A percentile compares a stretch with the other conserved stretches of the same genome.
phyloP scores from a whole-genome alignment of 2,329 filamentous ascomycete species.

The Apiospora arundinis region DNA sequence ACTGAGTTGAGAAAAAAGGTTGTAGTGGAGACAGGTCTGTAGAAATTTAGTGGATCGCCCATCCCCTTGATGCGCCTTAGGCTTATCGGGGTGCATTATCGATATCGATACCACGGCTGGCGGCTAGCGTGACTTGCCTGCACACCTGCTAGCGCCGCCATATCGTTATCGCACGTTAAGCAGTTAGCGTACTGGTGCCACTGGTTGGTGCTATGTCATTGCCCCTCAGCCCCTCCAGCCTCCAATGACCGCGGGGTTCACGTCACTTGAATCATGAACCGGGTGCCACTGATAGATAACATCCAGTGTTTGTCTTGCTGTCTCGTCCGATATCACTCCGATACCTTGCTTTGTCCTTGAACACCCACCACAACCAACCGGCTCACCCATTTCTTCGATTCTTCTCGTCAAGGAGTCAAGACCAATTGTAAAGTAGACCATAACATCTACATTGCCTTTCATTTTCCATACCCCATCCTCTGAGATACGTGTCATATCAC shows the following conservation, averaged over 20 bases:
- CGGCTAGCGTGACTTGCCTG: neutral
- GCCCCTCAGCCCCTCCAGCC: neutral
- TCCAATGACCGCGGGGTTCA: slow-evolving; percentile 13
- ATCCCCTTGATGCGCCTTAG: neutral
- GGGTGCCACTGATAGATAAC: slow-evolving; percentile 12
- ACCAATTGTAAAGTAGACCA: neutral
- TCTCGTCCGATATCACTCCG: slow-evolving; percentile 4
- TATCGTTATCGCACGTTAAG: neutral
- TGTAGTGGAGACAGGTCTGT: slow-evolving; percentile 1
- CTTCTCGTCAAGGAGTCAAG: neutral
- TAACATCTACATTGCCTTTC: neutral
- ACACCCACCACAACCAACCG: neutral
- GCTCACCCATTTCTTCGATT: neutral
- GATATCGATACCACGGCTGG: neutral
- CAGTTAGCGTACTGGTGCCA: neutral
- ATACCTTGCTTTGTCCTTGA: neutral
- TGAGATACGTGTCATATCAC: neutral
- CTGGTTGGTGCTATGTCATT: neutral
- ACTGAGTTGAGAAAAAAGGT: slow-evolving; percentile 17
- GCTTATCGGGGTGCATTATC: slow-evolving; percentile 21
- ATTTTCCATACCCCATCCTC: neutral
- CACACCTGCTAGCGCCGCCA: neutral
- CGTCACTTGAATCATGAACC: neutral
- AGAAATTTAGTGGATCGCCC: slow-evolving; percentile 15
- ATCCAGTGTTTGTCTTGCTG: neutral